Evolutionary conservation across 257 asterid genomes (phyloP), one percentile per base, ranked within the genome.

Genomic region (Lithospermum erythrorhizon): DNA sequence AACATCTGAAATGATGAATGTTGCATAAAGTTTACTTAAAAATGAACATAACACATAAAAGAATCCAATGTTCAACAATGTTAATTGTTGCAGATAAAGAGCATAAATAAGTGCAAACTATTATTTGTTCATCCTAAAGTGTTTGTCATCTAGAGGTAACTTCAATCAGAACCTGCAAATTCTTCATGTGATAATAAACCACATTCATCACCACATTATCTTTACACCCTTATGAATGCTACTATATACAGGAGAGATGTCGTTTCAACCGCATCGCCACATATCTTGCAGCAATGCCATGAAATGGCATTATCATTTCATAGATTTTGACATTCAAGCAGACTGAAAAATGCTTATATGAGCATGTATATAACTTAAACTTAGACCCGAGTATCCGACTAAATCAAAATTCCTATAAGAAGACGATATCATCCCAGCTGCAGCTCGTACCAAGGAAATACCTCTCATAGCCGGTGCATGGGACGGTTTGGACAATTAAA

Each of bases 401-500:
- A 27, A 27, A 10, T 35, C 45, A 35, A 35, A 35, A 35, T 35
- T 35, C 45, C 45, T 35, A 35, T 6, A 35, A 35, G 14, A 10
- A 35, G 13, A 35, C 14, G 9, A 35, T 35, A 35, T 35, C 45
- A 10, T 35, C 45, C 45, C 11, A 35, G 45, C 13, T 35, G 9
- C 45, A 35, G 45, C 14, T 41, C 17, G 13, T 9, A 41, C 49
- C 16, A 11, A 41, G 18, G 17, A 41, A 14, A 41, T 11, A 11
- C 3, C 18, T 41, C 49, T 41, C 49, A 41, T 41, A 11, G 16
- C 18, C 49, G 18, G 18, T 18, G 17, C 4, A 5, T 13, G 17
- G 49, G 49, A 14, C 15, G 49, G 49, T 14, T 41, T 0, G 49
- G 15, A 14, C 18, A 13, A 41, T 41, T 78, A 72, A 87, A 60